Conservation (phyloP, 768 basidiomycete species). For the Suillus discolor region DNA sequence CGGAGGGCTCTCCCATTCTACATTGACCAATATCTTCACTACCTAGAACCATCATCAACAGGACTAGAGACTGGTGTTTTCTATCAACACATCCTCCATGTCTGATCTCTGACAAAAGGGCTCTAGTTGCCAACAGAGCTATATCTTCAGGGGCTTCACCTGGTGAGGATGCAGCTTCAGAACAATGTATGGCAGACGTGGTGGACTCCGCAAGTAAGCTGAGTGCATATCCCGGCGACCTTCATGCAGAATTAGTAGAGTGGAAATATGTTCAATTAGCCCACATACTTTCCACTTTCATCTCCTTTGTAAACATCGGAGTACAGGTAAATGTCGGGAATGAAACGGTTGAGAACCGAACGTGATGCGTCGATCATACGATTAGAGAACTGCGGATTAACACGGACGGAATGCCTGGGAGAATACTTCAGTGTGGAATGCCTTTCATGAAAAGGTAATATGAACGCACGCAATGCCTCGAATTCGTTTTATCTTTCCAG, state of each 20-base stretch:
- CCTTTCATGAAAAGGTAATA: constrained; percentile 6
- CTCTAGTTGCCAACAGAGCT: constrained; percentile 77
- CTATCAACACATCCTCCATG: constrained; percentile 90
- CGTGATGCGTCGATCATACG: constrained; percentile 95
- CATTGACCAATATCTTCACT: constrained; percentile 96
- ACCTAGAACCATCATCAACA: constrained; percentile 93
- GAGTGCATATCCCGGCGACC: constrained; percentile 95
- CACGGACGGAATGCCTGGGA: constrained; percentile 88
- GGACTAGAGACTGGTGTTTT: constrained; percentile 82
- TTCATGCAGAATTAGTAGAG: constrained; percentile 31
- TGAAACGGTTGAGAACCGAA: constrained; percentile 91
- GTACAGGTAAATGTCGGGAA: constrained; percentile 97
- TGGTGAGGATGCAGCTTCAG: constrained; percentile 84
- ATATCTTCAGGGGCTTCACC: constrained; percentile 92
- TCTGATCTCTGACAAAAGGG: constrained; percentile 76
- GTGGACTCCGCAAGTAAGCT: constrained; percentile 91
- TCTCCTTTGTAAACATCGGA: constrained; percentile 98
- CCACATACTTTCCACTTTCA: constrained; percentile 90
- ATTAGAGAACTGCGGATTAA: constrained; percentile 96
- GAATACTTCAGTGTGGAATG: not conserved
- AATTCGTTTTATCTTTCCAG: constrained; percentile 92
- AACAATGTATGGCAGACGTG: constrained; percentile 83
- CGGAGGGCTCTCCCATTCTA: constrained; percentile 80
- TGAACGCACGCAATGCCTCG: constrained; percentile 87
- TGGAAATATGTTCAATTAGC: not conserved